Evolutionary conservation across 495 filamentous ascomycete genomes (phyloP), one percentile per base, ranked within the genome.

Genomic region (Penicillium lagena): DNA sequence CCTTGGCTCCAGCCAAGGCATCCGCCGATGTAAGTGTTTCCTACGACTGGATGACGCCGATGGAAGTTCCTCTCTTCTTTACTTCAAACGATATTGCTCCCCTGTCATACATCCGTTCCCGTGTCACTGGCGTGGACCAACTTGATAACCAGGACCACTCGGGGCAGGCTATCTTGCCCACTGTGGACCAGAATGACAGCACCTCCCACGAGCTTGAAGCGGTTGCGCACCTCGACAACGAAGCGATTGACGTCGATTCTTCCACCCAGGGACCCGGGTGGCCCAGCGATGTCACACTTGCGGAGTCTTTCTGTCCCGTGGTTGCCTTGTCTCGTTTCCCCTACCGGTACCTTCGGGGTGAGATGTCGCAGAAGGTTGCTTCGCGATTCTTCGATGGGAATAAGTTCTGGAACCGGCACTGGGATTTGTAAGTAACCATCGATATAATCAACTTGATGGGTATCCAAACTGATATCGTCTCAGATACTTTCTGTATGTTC

Each of bases 401-500:
- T 9, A 76, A 80, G 28, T 73, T 85, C 49, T 79, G 81, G 50
- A 51, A 73, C 2, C 70, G 78, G 2, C 46, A 62, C 32, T 95
- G 87, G 89, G 82, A 89, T 46, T 49, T 93, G 87, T 94, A 68
- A 77, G 83, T 78, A 22, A 31, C 12, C 12, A 33, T 29, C 40
- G 38, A 22, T 22, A 45, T 9, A 13, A 9, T 37, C 36, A 6
- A 6, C 22, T 22, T 22, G 22, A 22, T 22, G 22, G 22, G 4
- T 2, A 22, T 4, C 4, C 22, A 22, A 22, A 22, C 22, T 22
- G 4, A 22, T 22, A 22, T 6, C 4, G 6, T 22, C 2, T 22
- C 22, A 90, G 87, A 34, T 89, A 85, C 64, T 89, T 84, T 52
- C 60, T 89, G 36, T 67, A 78, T 46, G 67, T 79, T 15, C 78